Conservation (phyloP, 768 basidiomycete species). For the Tylopilus sp. region DNA sequence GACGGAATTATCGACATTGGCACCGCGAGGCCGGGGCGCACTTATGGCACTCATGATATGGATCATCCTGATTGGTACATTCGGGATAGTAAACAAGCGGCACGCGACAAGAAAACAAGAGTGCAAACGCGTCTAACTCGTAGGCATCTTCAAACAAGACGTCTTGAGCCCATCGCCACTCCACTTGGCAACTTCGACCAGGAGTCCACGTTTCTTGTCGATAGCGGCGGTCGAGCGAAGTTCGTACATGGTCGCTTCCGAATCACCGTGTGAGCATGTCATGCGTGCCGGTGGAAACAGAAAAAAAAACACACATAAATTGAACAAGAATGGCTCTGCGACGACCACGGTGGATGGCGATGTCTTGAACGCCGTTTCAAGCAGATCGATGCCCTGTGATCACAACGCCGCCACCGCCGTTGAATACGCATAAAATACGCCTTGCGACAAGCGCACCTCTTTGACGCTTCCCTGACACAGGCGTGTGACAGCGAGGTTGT, state of each 20-base stretch:
- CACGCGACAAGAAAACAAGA: not conserved
- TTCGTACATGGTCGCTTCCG: conserved; percentile 74
- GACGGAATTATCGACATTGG: no score
- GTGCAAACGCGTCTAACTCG: conserved; percentile 35
- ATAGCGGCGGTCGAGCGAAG: conserved; percentile 67
- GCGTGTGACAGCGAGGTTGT: conserved; percentile 71
- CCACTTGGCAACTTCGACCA: conserved; percentile 80
- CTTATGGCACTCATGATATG: not conserved
- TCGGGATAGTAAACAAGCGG: not conserved
- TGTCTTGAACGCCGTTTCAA: conserved; percentile 58
- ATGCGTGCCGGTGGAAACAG: no score
- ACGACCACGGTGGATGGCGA: conserved; percentile 71
- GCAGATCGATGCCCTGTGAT: conserved; percentile 59
- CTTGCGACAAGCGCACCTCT: conserved; percentile 55
- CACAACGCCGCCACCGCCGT: not conserved
- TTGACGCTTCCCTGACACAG: conserved; percentile 68
- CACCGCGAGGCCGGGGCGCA: no score
- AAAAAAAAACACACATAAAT: conserved; percentile 58
- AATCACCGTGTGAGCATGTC: not conserved
- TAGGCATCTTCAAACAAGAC: conserved; percentile 76
- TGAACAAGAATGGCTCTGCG: conserved; percentile 83
- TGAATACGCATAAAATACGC: not conserved
- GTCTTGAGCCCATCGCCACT: conserved; percentile 80
- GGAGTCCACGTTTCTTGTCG: conserved; percentile 72
- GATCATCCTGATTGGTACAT: not conserved